Conservation (phyloP, 805 yeast species). For the Myxozyma melibiosi region DNA sequence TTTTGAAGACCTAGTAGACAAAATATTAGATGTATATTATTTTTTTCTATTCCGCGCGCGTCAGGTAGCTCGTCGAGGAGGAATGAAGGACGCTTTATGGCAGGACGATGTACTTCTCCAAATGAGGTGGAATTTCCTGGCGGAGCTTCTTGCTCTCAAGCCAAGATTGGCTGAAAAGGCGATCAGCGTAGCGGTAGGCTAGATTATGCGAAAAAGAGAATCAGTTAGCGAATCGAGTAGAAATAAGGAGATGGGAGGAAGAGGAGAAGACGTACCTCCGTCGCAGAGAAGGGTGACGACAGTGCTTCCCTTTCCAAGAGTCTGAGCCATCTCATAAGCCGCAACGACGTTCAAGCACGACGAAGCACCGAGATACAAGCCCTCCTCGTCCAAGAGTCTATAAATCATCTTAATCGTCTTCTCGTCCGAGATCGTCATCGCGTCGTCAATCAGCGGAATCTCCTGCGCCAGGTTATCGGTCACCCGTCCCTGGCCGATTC, state of each 20-base stretch:
- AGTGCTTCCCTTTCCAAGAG: conserved; percentile 72
- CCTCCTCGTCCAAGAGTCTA: conserved; percentile 83
- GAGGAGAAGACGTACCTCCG: conserved; percentile 48
- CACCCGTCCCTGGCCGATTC: conserved; percentile 94
- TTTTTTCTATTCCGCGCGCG: no score
- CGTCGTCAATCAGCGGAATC: conserved; percentile 74
- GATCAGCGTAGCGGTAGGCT: conserved; percentile 66
- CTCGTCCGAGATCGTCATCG: conserved; percentile 74
- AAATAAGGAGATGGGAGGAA: neutral
- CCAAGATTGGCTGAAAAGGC: conserved; percentile 79
- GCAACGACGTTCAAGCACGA: conserved; percentile 90
- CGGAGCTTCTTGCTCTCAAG: conserved; percentile 63
- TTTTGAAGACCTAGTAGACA: no score
- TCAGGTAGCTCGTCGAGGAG: no score
- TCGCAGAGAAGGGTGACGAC: conserved; percentile 90
- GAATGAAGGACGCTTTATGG: conserved; percentile 16
- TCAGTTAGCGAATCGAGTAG: neutral
- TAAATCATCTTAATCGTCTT: conserved; percentile 83
- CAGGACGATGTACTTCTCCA: conserved; percentile 66
- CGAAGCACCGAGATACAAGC: conserved; percentile 87
- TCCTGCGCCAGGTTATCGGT: conserved; percentile 80
- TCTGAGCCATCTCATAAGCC: conserved; percentile 73
- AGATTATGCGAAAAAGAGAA: neutral
- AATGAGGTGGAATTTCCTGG: conserved; percentile 67
- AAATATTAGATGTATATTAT: neutral